Base-by-base conservation (phyloP, 768 basidiomycete genomes). In the Hemileccinum impolitum region DNA sequence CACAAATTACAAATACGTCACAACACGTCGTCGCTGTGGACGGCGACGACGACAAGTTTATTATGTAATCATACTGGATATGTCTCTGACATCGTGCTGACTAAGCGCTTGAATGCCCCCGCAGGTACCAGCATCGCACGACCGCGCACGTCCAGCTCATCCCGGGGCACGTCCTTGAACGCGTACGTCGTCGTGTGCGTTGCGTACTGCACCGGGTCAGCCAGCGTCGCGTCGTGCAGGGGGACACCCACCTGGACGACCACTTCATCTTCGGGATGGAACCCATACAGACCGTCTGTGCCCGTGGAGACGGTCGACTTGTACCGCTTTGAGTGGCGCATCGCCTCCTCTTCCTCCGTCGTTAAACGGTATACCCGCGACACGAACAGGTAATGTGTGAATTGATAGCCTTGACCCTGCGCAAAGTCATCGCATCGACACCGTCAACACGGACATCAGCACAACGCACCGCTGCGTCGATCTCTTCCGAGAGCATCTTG, bases 231-330 rank as follows among this genome's bases (percentile, higher is more conserved):
- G 14, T 3, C 1, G 15, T 25, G 25, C 11, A 12, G 31, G 36
- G n/a, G 1, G 13, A 23, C 30, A 40, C 58, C 19, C 53, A 89
- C 90, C 72, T 81, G 68, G 48, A 78, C 75, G 44, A 93, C 81
- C 36, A 73, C 73, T 36, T 85, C 84, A 65, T 96, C 94, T 64
- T 96, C 94, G 0, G 87, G 84, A 61, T 96, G 93, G 70, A 90
- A 95, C 2, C 81, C 70, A 59, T 84, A 87, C 6, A 82, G 71
- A 0, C 83, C 79, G 45, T 82, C 47, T 4, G 21, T 19, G 31
- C 30, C 15, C 12, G 31, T 14, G 34, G 32, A 23, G 23, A 23
- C 23, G 23, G 23, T 23, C 23, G 23, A 45, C 35, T 66, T 69
- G 56, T 72, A 59, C 10, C 68, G 70, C 47, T 79, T 78, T 43